Evolutionary conservation across 2,329 filamentous ascomycete species (phyloP), one percentile per base, ranked within the genome.

Genomic region (Aspergillus tanneri): DNA sequence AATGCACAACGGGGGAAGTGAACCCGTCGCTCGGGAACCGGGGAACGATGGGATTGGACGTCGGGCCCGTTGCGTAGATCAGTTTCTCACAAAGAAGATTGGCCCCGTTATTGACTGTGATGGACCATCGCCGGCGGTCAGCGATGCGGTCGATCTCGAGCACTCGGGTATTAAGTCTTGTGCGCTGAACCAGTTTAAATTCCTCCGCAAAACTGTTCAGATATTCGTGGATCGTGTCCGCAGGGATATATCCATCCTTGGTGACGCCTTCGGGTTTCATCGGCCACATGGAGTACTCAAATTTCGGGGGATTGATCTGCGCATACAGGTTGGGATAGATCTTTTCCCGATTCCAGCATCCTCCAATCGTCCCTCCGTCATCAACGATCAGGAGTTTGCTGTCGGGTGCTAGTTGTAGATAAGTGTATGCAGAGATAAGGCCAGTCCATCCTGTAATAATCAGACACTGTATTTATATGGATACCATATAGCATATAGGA

Each of bases 201-300:
- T 48, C 25, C 5, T 11, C 16, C 4, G 46, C 46, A 39, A 25
- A 48, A 8, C 19, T 9, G 10, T 22, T 7, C 8, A 48, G 40
- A 19, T 43, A 48, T 6, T 23, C 11, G 12, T 48, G 46, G 23
- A 48, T 38, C 21, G 18, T 32, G 9, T 16, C 3, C 4, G 30
- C 32, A 11, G 39, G 8, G 11, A 48, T 18, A 10, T 16, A 19
- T 5, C 34, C 10, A 4, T 48, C 32, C 3, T n/a, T 11, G 9
- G 23, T 9, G 5, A 37, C 16, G 6, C 39, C 32, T 3, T 43
- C 24, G 7, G 6, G 6, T 5, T 4, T 11, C 46, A 70, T 70
- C 3, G 63, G 64, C 16, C 54, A 62, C 54, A 56, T 61, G 3
- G 62, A 59, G 53, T 69, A 71, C 28, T 72, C 58, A 50, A 72